Evolutionary conservation across 768 basidiomycete species (phyloP).

Genomic region (Suillus occidentalis): DNA sequence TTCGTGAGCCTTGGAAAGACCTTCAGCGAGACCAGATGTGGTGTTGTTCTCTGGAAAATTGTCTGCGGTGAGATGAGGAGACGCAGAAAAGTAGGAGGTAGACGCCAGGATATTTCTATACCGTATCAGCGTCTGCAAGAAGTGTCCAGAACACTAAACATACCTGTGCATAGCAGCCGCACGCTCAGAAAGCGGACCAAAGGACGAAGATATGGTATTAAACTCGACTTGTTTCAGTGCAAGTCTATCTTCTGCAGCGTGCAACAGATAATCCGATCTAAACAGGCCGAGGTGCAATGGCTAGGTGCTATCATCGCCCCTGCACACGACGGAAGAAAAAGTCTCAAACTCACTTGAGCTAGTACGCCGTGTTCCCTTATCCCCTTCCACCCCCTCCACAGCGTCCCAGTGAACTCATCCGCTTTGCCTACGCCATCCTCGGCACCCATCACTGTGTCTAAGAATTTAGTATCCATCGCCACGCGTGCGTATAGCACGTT

Average conservation of each 20-base stretch:
- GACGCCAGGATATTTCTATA: constrained; percentile 64
- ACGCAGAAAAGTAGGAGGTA: constrained; percentile 67
- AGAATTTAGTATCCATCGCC: constrained; percentile 73
- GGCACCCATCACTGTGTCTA: constrained; percentile 84
- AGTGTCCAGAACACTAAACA: constrained; percentile 7
- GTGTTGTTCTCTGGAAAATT: constrained; percentile 78
- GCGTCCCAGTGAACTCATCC: constrained; percentile 80
- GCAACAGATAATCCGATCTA: constrained; percentile 92
- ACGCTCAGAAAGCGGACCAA: constrained; percentile 74
- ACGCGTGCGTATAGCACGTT: constrained; percentile 85
- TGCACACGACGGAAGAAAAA: neutral
- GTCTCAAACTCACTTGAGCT: constrained; percentile 45
- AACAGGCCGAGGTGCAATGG: constrained; percentile 86
- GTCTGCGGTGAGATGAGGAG: constrained; percentile 47
- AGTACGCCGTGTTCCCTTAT: constrained; percentile 61
- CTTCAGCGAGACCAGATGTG: constrained; percentile 64
- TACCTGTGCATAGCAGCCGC: constrained; percentile 77
- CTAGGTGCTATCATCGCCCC: constrained; percentile 40
- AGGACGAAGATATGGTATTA: constrained; percentile 94
- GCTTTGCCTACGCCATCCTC: constrained; percentile 74
- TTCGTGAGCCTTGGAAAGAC: constrained; percentile 77
- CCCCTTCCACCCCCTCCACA: constrained; percentile 86
- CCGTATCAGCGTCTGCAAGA: neutral
- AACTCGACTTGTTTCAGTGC: constrained; percentile 94
- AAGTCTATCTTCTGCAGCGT: constrained; percentile 42